Conservation (phyloP, 495 filamentous ascomycete species). For the Annulohypoxylon stygium region DNA sequence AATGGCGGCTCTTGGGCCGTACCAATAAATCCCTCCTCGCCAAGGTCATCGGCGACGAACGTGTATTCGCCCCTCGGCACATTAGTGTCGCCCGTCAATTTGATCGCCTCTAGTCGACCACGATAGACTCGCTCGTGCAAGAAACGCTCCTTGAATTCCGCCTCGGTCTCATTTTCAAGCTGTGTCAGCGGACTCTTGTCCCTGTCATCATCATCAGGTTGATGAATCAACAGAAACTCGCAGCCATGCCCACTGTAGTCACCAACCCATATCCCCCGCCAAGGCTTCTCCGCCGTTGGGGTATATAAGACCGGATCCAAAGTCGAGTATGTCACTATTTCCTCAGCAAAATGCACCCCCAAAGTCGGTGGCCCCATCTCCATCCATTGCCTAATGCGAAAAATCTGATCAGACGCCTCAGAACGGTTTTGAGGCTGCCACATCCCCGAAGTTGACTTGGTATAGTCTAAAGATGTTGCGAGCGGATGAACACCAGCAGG, state of each 20-base stretch:
- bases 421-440: conserved; percentile 57
- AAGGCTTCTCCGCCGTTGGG: conserved; percentile 82
- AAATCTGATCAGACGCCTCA: conserved; percentile 72
- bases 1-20: conserved; percentile 78
- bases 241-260: conserved; percentile 90
- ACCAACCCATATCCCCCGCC: conserved; percentile 90
- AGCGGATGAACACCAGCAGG: conserved; percentile 52
- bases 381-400: conserved; percentile 81
- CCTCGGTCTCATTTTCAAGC: conserved; percentile 55
- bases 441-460: conserved; percentile 56
- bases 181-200: conserved; percentile 49
- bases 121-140: conserved; percentile 58
- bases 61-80: conserved; percentile 87
- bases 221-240: conserved; percentile 85
- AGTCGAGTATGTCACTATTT: conserved; percentile 80
- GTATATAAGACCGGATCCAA: conserved; percentile 78
- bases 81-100: conserved; percentile 91
- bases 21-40: conserved; percentile 65
- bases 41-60: conserved; percentile 83
- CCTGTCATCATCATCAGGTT: conserved; percentile 65
- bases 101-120: conserved; percentile 82
- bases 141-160: conserved; percentile 56
- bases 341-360: conserved; percentile 68
- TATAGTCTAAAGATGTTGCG: conserved; percentile 43
- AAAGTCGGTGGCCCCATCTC: conserved; percentile 60